Percentiles rank a stretch among this genome's conserved stretches.
These are phyloP conservation scores for Lipomyces mesembrius DNA, from an alignment of 805 yeast species.

Conservation along the genomic window DNA sequence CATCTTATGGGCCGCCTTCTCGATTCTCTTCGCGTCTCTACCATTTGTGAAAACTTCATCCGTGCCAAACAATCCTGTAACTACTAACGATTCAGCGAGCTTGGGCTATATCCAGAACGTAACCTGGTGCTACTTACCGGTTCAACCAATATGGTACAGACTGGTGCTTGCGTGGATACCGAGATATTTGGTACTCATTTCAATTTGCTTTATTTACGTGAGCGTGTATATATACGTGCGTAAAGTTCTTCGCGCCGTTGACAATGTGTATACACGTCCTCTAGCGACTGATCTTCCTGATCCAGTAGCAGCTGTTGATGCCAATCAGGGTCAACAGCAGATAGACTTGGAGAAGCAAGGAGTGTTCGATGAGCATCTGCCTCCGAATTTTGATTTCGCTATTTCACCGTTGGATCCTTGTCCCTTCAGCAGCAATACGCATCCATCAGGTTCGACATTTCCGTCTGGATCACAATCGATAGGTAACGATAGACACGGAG, in stretches of 20 bases:
- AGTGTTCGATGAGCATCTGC: neutral
- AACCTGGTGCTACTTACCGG: slow-evolving; percentile 81
- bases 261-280: slow-evolving; percentile 6
- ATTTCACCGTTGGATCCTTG: slow-evolving; percentile 8
- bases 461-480: neutral
- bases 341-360: neutral
- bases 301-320: neutral
- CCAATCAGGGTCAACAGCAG: neutral
- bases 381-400: slow-evolving; percentile 6
- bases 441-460: slow-evolving; percentile 4
- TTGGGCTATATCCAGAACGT: slow-evolving; percentile 59
- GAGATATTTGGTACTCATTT: slow-evolving; percentile 66
- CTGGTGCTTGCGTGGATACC: slow-evolving; percentile 81
- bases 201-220: slow-evolving; percentile 67
- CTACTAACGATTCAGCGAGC: slow-evolving; percentile 49
- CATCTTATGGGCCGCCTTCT: slow-evolving; percentile 60
- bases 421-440: slow-evolving; percentile 9
- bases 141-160: slow-evolving; percentile 72
- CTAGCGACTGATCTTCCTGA: neutral
- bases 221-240: slow-evolving; percentile 75
- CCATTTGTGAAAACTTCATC: slow-evolving; percentile 57
- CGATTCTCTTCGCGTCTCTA: slow-evolving; percentile 69
- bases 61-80: slow-evolving; percentile 2
- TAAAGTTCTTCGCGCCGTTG: slow-evolving; percentile 55
- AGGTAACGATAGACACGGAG: neutral